Evolutionary conservation across 768 basidiomycete species (phyloP).

Genomic region (Boletus sensibilis): DNA sequence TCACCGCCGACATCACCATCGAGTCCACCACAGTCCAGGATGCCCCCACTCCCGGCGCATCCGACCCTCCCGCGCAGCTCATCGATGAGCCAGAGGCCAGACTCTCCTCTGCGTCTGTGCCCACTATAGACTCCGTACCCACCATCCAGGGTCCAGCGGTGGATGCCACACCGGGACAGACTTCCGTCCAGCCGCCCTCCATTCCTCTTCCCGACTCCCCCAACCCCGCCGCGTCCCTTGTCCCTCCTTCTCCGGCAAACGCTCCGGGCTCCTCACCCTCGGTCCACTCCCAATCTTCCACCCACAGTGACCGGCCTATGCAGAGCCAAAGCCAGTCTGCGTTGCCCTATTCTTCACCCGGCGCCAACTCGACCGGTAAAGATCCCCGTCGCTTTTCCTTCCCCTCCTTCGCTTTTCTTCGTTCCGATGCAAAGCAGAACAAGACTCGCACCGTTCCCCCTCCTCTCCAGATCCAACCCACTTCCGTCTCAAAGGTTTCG

Average conservation of each 20-base stretch:
- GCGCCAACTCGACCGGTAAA: conserved; percentile 14
- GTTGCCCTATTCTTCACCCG: conserved; percentile 21
- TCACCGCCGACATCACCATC: conserved; percentile 2
- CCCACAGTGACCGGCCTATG: conserved; percentile 16
- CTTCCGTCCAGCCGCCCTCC: conserved; percentile 1
- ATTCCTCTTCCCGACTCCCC: conserved; percentile 22
- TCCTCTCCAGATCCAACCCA: conserved; percentile 18
- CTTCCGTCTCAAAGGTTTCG: conserved; percentile 39
- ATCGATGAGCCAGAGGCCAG: conserved; percentile 8
- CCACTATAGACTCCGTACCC: conserved; percentile 23
- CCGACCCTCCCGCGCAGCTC: not conserved
- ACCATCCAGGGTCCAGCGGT: conserved; percentile 21
- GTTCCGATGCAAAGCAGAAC: conserved; percentile 30
- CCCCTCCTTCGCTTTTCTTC: conserved; percentile 44
- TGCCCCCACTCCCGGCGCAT: not conserved
- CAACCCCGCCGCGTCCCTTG: conserved; percentile 16
- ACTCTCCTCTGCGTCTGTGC: conserved; percentile 19
- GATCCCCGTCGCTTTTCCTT: conserved; percentile 49
- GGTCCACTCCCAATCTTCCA: conserved; percentile 15
- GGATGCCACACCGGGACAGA: not conserved
- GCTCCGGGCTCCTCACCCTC: conserved; percentile 7
- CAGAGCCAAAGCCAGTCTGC: conserved; percentile 31
- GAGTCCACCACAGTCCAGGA: conserved; percentile 2
- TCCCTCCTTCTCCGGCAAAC: conserved; percentile 14
- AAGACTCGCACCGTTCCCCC: conserved; percentile 15